These are phyloP conservation scores for Coemansia sp. DNA, from an alignment of 192 early-diverging fungal genomes.

Conservation along the genomic window DNA sequence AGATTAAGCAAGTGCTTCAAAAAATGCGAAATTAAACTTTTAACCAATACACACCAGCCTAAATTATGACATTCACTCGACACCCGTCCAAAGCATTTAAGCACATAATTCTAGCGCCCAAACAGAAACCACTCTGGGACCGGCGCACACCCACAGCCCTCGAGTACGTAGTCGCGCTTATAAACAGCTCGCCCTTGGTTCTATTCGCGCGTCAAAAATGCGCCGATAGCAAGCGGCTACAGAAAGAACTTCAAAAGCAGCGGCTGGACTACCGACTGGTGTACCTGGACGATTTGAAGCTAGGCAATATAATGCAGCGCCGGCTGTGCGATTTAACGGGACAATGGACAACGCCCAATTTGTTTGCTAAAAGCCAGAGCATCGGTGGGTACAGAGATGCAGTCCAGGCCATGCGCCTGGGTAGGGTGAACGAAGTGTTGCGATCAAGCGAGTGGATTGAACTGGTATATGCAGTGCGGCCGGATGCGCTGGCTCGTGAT, in stretches of 20 bases:
- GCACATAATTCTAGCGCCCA: constrained; percentile 28
- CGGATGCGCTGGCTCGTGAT: constrained; percentile 21
- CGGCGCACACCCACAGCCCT: constrained; percentile 29
- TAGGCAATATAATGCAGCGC: constrained; percentile 32
- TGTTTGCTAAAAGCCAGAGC: constrained; percentile 43
- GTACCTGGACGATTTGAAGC: constrained; percentile 20
- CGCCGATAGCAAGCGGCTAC: constrained; percentile 11
- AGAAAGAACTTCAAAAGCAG: constrained; percentile 2
- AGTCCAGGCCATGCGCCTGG: constrained; percentile 15
- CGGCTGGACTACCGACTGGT: constrained; percentile 19
- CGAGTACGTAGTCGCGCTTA: constrained; percentile 21
- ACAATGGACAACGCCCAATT: constrained; percentile 41
- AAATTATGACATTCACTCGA: constrained; percentile 14
- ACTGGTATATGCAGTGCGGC: constrained; percentile 32
- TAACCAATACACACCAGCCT: too few species aligned
- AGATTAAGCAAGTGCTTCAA: too few species aligned
- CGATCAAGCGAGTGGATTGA: constrained; percentile 20
- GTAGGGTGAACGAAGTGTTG: constrained; percentile 15
- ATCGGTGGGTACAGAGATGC: constrained; percentile 18
- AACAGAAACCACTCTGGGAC: constrained; percentile 22
- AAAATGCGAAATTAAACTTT: too few species aligned
- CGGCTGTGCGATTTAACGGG: constrained; percentile 39
- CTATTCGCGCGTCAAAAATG: constrained; percentile 35
- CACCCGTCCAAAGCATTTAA: constrained; percentile 30
- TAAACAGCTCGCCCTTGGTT: constrained; percentile 37